A percentile compares a stretch with the other conserved stretches of the same genome.
phyloP scores from a whole-genome alignment of 2,329 filamentous ascomycete species.

The Epichloe sibirici region DNA sequence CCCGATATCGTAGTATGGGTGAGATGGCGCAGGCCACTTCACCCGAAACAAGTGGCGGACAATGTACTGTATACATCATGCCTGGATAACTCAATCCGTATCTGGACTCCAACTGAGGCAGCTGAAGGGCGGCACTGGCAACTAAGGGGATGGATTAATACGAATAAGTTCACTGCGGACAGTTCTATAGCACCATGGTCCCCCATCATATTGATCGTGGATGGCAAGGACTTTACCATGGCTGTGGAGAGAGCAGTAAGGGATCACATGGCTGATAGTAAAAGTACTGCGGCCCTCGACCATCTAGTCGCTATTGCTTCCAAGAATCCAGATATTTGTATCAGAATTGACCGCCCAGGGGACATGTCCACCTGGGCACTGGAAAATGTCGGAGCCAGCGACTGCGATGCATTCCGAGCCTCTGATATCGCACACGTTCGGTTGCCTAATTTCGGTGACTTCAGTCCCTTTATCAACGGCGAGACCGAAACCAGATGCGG shows the following conservation, averaged over 20 bases:
- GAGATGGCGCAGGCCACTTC: constrained; percentile 72
- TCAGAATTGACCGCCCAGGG: constrained; percentile 72
- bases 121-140: constrained; percentile 60
- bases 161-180: constrained; percentile 56
- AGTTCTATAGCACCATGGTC: constrained; percentile 11
- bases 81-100: constrained; percentile 63
- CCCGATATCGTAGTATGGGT: constrained; percentile 67
- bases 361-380: constrained; percentile 88
- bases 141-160: constrained; percentile 70
- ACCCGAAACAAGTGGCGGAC: constrained; percentile 65
- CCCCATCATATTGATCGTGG: constrained; percentile 58
- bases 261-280: constrained; percentile 37
- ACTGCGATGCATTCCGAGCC: constrained; percentile 52
- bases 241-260: constrained; percentile 69
- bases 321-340: constrained; percentile 72
- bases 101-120: constrained; percentile 72
- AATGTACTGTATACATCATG: constrained; percentile 88
- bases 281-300: constrained; percentile 58
- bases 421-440: constrained; percentile 79
- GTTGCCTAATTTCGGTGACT: constrained; percentile 36
- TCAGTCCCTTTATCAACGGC: constrained; percentile 20
- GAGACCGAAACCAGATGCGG: constrained; percentile 7
- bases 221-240: constrained; percentile 65
- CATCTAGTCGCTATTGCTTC: constrained; percentile 81
- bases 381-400: constrained; percentile 68